Conservation (phyloP, 176 grass and related monocot genomes). For the Microstegium vimineum region DNA sequence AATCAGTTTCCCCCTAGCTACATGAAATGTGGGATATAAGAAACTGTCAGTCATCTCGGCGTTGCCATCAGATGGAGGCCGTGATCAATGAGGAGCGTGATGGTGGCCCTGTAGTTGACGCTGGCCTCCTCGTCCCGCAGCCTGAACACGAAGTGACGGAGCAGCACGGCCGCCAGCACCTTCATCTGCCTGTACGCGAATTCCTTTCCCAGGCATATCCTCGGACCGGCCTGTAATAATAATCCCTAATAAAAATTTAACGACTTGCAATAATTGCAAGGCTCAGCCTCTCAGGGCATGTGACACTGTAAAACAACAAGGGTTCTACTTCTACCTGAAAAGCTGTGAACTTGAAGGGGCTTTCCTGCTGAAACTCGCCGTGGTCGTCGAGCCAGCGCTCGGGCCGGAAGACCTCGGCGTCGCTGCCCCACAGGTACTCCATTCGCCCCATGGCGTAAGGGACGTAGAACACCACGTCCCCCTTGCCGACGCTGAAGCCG, state of each 20-base stretch:
- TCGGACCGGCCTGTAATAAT: constrained; percentile 49
- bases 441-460: constrained; percentile 68
- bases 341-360: constrained; percentile 67
- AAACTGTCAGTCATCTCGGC: neutral
- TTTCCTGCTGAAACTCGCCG: constrained; percentile 40
- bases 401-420: constrained; percentile 48
- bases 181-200: constrained; percentile 69
- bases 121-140: constrained; percentile 11
- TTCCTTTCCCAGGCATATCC: constrained; percentile 56
- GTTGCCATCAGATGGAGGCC: constrained; percentile 40
- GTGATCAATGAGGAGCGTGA: constrained; percentile 29
- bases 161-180: constrained; percentile 46
- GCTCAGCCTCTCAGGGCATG: too few species aligned
- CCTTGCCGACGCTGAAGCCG: constrained; percentile 45
- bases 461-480: constrained; percentile 44
- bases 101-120: constrained; percentile 20
- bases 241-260: too few species aligned
- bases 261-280: too few species aligned
- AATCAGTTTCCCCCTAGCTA: too few species aligned
- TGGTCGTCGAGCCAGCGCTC: constrained; percentile 61
- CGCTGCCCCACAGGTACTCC: constrained; percentile 57
- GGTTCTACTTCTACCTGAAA: constrained; percentile 45
- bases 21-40: too few species aligned
- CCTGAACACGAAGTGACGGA: constrained; percentile 38
- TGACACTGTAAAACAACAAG: too few species aligned